Evolutionary conservation across 305 asterid species (phyloP).

Genomic region (Euphrasia arctica): DNA sequence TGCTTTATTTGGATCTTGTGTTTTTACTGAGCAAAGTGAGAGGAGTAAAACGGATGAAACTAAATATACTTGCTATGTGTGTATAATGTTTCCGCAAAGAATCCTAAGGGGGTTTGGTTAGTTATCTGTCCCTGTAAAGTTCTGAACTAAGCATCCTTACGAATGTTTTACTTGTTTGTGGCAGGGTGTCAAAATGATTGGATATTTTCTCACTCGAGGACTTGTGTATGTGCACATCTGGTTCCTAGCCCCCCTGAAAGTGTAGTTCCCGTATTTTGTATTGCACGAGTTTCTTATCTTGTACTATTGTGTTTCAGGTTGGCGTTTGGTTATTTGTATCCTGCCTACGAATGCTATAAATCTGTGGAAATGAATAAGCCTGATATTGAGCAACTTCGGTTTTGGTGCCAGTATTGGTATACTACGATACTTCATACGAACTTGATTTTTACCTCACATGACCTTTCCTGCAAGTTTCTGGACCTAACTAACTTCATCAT

Average conservation of each 20-base stretch:
- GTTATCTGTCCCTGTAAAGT: constrained; percentile 7
- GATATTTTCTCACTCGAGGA: constrained; percentile 78
- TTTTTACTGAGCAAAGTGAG: not conserved
- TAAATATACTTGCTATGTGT: constrained; percentile 15
- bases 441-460: constrained; percentile 3
- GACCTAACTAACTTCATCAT: constrained; percentile 21
- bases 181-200: constrained; percentile 83
- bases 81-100: not conserved
- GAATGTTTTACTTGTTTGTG: constrained; percentile 24
- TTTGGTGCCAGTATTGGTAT: constrained; percentile 99
- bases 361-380: constrained; percentile 87
- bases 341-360: constrained; percentile 92
- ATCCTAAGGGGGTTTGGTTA: no score
- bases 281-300: constrained; percentile 21
- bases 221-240: constrained; percentile 59
- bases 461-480: constrained; percentile 21
- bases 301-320: constrained; percentile 46
- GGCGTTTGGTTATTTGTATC: constrained; percentile 86
- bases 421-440: constrained; percentile 4
- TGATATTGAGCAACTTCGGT: constrained; percentile 79
- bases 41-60: constrained; percentile 5
- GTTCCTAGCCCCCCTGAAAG: constrained; percentile 16
- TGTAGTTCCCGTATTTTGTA: constrained; percentile 13
- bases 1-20: constrained; percentile 23
- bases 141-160: constrained; percentile 15